Evolutionary conservation across 306 rosid genomes (phyloP).

Genomic region (Vigna radiata): DNA sequence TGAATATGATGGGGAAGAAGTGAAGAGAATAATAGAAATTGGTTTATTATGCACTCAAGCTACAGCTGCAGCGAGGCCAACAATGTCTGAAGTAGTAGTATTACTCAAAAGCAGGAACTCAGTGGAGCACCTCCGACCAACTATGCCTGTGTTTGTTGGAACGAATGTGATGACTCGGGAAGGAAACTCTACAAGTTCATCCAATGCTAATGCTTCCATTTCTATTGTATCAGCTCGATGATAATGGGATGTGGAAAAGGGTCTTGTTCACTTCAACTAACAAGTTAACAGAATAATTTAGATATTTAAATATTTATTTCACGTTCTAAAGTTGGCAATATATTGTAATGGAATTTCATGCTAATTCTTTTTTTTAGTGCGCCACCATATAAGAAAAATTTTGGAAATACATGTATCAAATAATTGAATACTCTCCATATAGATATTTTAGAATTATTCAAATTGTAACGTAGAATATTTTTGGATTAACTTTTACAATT

Average conservation of each 20-base stretch:
- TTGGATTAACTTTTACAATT: too few relatives aligned
- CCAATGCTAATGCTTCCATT: slow-evolving; percentile 65
- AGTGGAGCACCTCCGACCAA: slow-evolving; percentile 38
- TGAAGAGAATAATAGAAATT: slow-evolving; percentile 56
- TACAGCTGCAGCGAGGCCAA: slow-evolving; percentile 58
- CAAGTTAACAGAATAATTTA: not conserved
- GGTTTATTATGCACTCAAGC: slow-evolving; percentile 63
- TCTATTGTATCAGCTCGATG: slow-evolving; percentile 40
- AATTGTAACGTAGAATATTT: too few relatives aligned
- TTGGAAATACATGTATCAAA: too few relatives aligned
- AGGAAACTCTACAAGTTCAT: slow-evolving; percentile 50
- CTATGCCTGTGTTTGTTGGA: slow-evolving; percentile 61
- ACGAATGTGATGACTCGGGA: slow-evolving; percentile 28
- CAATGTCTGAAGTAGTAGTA: slow-evolving; percentile 63
- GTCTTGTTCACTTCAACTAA: not conserved
- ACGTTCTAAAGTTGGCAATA: too few relatives aligned
- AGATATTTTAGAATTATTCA: too few relatives aligned
- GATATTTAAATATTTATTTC: too few relatives aligned
- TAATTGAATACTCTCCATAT: too few relatives aligned
- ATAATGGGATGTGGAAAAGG: not conserved
- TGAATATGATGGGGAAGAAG: slow-evolving; percentile 56
- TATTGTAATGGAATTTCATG: too few relatives aligned
- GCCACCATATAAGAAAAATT: too few relatives aligned
- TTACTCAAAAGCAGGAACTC: slow-evolving; percentile 55
- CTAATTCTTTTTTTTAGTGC: too few relatives aligned